Conservation (phyloP, 768 basidiomycete genomes). For the Lentinula edodes region DNA sequence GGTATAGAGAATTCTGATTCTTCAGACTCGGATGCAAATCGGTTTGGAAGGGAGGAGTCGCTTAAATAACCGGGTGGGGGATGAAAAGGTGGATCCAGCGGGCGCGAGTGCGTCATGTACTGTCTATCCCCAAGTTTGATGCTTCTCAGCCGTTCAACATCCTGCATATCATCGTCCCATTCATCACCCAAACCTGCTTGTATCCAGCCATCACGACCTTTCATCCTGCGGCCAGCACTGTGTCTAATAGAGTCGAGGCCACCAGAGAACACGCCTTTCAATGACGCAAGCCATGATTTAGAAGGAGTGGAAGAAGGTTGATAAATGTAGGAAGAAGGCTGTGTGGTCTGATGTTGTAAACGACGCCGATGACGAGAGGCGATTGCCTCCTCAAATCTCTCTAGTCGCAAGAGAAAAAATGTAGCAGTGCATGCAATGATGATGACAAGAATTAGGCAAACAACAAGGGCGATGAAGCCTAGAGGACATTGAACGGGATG, state of each 20-base stretch:
- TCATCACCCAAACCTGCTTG: conserved; percentile 43
- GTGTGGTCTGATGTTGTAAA: conserved; percentile 15
- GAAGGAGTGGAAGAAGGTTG: not conserved
- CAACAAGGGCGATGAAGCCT: conserved; percentile 61
- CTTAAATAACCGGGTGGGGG: conserved; percentile 3
- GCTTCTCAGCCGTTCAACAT: conserved; percentile 5
- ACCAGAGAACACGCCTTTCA: not conserved
- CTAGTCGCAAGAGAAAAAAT: conserved; percentile 49
- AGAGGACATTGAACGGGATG: conserved; percentile 4
- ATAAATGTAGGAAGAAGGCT: conserved; percentile 10
- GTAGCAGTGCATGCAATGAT: conserved; percentile 47
- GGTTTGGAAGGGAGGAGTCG: conserved; percentile 10
- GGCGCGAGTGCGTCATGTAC: not conserved
- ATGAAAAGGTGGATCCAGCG: conserved; percentile 1
- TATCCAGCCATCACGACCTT: conserved; percentile 40
- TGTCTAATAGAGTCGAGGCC: not conserved
- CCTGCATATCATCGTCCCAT: conserved; percentile 30
- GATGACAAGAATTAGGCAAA: conserved; percentile 49
- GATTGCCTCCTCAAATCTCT: conserved; percentile 18
- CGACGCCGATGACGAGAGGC: conserved; percentile 13
- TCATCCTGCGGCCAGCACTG: conserved; percentile 11
- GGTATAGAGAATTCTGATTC: conserved; percentile 17
- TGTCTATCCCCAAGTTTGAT: conserved; percentile 2
- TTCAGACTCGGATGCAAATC: conserved; percentile 19
- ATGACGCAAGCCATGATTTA: not conserved